Conservation (phyloP, 2,329 filamentous ascomycete species). For the Knoxdaviesia capensis region DNA sequence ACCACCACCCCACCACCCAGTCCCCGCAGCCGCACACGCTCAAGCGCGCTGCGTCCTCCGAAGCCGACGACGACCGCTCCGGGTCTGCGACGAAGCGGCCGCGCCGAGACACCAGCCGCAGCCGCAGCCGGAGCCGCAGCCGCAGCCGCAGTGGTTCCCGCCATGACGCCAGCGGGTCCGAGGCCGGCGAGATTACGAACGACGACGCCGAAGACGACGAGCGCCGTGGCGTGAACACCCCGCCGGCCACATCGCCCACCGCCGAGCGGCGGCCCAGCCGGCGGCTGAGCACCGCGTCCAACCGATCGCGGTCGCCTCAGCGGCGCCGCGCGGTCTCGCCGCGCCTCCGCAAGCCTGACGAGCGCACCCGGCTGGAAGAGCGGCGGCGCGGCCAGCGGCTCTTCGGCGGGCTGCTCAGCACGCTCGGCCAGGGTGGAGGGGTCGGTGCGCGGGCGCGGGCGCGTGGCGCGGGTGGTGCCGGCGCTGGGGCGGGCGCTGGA, state of each 20-base stretch:
- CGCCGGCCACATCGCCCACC: background rate
- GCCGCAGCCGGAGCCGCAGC: background rate
- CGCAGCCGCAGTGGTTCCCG: background rate
- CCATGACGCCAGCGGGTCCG: too few relatives aligned
- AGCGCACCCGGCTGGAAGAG: constrained; percentile 36
- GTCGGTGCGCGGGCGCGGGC: background rate
- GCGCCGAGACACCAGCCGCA: background rate
- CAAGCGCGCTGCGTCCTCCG: constrained; percentile 4
- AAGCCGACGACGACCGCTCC: background rate
- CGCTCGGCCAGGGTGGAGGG: constrained; percentile 40
- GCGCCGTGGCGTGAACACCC: too few relatives aligned
- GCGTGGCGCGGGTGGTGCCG: too few relatives aligned
- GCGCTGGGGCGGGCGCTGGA: too few relatives aligned
- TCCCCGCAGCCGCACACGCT: background rate
- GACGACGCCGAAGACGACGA: too few relatives aligned
- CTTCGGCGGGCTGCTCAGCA: constrained; percentile 65
- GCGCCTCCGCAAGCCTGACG: background rate
- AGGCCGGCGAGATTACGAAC: too few relatives aligned
- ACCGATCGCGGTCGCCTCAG: constrained; percentile 1
- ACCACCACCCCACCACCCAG: too few relatives aligned
- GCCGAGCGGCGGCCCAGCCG: too few relatives aligned
- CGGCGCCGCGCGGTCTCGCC: background rate
- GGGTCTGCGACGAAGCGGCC: constrained; percentile 2
- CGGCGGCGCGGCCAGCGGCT: constrained; percentile 68
- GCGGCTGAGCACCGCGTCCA: background rate